Evolutionary conservation across 1,284 basidiomycete genomes (phyloP).

Genomic region (Tilletia setariae): DNA sequence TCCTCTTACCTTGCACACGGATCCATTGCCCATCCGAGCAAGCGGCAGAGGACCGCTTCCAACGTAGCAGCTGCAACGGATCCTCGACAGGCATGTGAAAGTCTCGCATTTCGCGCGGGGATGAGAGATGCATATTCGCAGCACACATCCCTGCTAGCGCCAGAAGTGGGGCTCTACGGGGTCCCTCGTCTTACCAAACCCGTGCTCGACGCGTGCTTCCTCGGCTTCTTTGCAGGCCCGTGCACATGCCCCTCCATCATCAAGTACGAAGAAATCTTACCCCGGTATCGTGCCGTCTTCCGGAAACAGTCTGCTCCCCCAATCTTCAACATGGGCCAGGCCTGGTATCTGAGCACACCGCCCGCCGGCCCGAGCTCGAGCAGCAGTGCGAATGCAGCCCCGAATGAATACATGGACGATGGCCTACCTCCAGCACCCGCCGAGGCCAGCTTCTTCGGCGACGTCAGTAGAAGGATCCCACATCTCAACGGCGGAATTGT

Average conservation of each 20-base stretch:
- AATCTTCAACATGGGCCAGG: neutral
- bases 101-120: too few relatives aligned
- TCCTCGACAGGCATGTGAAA: too few relatives aligned
- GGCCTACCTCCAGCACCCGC: neutral
- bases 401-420: neutral
- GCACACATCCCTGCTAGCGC: neutral
- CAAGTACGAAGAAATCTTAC: slow-evolving; percentile 2
- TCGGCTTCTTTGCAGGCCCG: neutral
- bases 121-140: too few relatives aligned
- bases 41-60: too few relatives aligned
- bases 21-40: too few relatives aligned
- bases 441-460: neutral
- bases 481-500: too few relatives aligned
- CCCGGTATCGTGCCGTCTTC: slow-evolving; percentile 3
- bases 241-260: neutral
- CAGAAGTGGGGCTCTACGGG: neutral
- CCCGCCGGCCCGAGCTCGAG: neutral
- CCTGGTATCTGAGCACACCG: neutral
- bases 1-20: too few relatives aligned
- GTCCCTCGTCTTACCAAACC: neutral
- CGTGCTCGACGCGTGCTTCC: neutral
- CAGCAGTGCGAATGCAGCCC: neutral
- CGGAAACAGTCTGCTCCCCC: neutral
- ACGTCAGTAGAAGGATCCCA: too few relatives aligned
- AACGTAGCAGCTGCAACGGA: too few relatives aligned